Conservation (phyloP, 108 stramenopile species). For the Skeletonema potamos region DNA sequence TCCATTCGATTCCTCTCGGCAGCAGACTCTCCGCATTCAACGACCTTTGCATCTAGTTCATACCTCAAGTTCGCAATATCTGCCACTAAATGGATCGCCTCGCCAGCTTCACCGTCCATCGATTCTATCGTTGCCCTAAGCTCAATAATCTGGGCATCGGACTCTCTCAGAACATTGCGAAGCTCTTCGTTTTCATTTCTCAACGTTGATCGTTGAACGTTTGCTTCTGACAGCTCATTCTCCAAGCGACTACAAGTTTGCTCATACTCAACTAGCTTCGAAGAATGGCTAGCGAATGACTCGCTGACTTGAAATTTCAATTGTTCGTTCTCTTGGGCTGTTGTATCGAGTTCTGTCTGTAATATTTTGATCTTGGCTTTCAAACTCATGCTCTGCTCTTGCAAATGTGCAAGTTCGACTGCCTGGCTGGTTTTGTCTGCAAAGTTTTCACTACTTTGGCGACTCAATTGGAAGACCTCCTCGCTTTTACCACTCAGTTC, state of each 20-base stretch:
- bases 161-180: slow-evolving; percentile 14
- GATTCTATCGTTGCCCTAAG: slow-evolving; percentile 30
- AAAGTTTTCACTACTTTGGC: slow-evolving; percentile 5
- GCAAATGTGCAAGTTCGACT: slow-evolving; percentile 5
- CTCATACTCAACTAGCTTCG: neutral
- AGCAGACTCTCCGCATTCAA: slow-evolving; percentile 18
- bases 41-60: slow-evolving; percentile 23
- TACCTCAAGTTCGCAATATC: slow-evolving; percentile 38
- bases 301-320: neutral
- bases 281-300: slow-evolving; percentile 1
- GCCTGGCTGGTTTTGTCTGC: slow-evolving; percentile 3
- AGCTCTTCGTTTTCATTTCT: slow-evolving; percentile 37
- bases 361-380: slow-evolving; percentile 18
- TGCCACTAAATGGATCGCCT: slow-evolving; percentile 28
- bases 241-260: slow-evolving; percentile 2
- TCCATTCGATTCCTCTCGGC: neutral
- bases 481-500: neutral
- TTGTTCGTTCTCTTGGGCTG: neutral
- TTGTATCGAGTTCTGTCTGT: neutral
- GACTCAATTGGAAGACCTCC: slow-evolving; percentile 19
- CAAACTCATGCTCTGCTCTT: neutral
- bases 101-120: slow-evolving; percentile 23
- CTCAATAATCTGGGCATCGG: slow-evolving; percentile 19
- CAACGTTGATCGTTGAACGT: slow-evolving; percentile 1
- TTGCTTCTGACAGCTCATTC: slow-evolving; percentile 20